Evolutionary conservation across 2,329 filamentous ascomycete genomes (phyloP).

Genomic region (Apiospora rasikravindrae): DNA sequence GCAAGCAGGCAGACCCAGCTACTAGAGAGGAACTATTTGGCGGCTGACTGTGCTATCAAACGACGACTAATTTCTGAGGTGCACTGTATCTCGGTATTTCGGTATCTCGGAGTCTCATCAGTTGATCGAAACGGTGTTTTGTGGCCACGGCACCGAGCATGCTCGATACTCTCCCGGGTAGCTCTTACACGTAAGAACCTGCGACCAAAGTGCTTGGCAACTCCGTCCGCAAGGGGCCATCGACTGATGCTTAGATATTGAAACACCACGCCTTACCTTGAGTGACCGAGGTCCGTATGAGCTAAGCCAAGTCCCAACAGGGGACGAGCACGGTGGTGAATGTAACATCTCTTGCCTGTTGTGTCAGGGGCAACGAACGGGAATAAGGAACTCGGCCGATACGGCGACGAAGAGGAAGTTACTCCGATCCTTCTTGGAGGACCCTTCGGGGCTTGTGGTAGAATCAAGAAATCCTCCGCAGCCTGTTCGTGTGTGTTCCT

Average conservation of each 20-base stretch:
- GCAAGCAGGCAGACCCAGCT: not conserved
- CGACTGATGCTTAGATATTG: too few species aligned
- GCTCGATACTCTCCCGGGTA: not conserved
- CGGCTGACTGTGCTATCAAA: constrained; percentile 12
- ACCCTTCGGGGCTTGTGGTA: not conserved
- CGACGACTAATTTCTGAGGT: constrained; percentile 1
- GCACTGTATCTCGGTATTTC: not conserved
- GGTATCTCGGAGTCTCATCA: not conserved
- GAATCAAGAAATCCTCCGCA: constrained; percentile 7
- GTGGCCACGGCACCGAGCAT: not conserved
- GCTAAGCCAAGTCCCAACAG: not conserved
- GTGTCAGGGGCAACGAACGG: not conserved
- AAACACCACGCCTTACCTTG: not conserved
- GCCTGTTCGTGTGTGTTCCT: constrained; percentile 4
- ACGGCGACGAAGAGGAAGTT: not conserved
- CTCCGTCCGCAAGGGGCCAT: not conserved
- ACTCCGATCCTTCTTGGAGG: not conserved
- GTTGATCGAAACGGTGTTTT: not conserved
- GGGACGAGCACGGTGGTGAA: not conserved
- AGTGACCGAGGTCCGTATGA: not conserved
- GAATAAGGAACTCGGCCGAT: not conserved
- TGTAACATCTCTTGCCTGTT: not conserved
- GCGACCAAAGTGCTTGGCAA: constrained; percentile 1
- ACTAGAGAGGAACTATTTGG: constrained; percentile 3
- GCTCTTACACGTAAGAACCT: not conserved